Conservation (phyloP, 495 filamentous ascomycete genomes). For the Jackrogersella minutella region DNA sequence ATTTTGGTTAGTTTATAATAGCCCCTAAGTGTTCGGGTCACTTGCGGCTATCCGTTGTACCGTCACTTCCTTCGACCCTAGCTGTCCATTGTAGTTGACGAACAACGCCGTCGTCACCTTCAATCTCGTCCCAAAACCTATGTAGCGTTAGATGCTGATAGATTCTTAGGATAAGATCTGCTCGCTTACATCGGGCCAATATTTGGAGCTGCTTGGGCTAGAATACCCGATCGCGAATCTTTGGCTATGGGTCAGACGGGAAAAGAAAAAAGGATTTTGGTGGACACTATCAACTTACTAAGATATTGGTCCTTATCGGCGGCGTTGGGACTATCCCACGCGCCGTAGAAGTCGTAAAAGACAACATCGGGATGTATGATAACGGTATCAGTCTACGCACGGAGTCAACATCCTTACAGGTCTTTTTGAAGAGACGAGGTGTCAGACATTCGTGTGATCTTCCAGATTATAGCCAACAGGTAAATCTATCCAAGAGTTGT, state of each 20-base stretch:
- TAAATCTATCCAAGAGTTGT: slow-evolving; percentile 68
- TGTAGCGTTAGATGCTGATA: slow-evolving; percentile 21
- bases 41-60: slow-evolving; percentile 51
- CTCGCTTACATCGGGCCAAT: slow-evolving; percentile 64
- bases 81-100: slow-evolving; percentile 72
- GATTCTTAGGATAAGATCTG: slow-evolving; percentile 15
- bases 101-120: slow-evolving; percentile 67
- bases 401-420: neutral
- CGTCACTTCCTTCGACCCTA: slow-evolving; percentile 64
- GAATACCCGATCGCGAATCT: slow-evolving; percentile 64
- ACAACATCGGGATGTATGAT: slow-evolving; percentile 67
- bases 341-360: slow-evolving; percentile 71
- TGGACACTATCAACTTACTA: slow-evolving; percentile 22
- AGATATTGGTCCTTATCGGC: slow-evolving; percentile 50
- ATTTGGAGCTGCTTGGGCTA: slow-evolving; percentile 74
- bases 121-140: slow-evolving; percentile 64
- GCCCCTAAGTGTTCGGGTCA: neutral
- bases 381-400: slow-evolving; percentile 61
- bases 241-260: slow-evolving; percentile 33
- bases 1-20: slow-evolving; percentile 20
- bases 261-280: neutral
- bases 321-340: slow-evolving; percentile 56
- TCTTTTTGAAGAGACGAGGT: neutral
- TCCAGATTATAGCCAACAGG: slow-evolving; percentile 76
- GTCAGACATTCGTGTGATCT: slow-evolving; percentile 67